A percentile compares a stretch with the other conserved stretches of the same genome.
Conservation (phyloP, 2,329 filamentous ascomycete genomes). For the Beauveria medogensis region DNA sequence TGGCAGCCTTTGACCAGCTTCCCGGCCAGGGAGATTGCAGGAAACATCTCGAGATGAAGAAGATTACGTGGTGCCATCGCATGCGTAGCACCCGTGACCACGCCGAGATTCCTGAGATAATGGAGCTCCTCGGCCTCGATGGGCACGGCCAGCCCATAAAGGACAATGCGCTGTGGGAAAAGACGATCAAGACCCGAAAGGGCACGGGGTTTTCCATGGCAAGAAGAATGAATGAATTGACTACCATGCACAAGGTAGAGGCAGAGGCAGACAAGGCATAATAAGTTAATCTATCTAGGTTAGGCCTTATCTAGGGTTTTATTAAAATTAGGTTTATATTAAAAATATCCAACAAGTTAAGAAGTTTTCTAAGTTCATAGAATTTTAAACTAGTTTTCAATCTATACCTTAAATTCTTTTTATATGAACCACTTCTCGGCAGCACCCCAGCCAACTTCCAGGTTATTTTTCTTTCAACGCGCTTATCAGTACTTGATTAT, state of each 20-base stretch:
- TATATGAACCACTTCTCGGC: too few relatives aligned
- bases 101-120: slow-evolving; percentile 59
- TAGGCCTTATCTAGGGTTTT: too few relatives aligned
- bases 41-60: slow-evolving; percentile 42
- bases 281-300: too few relatives aligned
- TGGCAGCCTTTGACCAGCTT: slow-evolving; percentile 10
- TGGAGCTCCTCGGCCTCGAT: slow-evolving; percentile 52
- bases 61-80: slow-evolving; percentile 69
- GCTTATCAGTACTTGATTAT: too few relatives aligned
- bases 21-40: slow-evolving; percentile 15
- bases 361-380: too few relatives aligned
- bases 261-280: too few relatives aligned
- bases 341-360: too few relatives aligned
- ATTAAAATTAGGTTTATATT: too few relatives aligned
- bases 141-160: slow-evolving; percentile 30
- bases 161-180: slow-evolving; percentile 37
- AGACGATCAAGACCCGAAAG: slow-evolving; percentile 40
- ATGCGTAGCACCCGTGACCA: slow-evolving; percentile 77
- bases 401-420: too few relatives aligned
- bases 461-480: too few relatives aligned
- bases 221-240: slow-evolving; percentile 33
- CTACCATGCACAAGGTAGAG: neutral
- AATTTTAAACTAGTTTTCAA: too few relatives aligned
- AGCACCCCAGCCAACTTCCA: too few relatives aligned
- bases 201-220: slow-evolving; percentile 46